phyloP scores from a whole-genome alignment of 1,284 basidiomycete species.

The Papiliotrema nemorosa region DNA sequence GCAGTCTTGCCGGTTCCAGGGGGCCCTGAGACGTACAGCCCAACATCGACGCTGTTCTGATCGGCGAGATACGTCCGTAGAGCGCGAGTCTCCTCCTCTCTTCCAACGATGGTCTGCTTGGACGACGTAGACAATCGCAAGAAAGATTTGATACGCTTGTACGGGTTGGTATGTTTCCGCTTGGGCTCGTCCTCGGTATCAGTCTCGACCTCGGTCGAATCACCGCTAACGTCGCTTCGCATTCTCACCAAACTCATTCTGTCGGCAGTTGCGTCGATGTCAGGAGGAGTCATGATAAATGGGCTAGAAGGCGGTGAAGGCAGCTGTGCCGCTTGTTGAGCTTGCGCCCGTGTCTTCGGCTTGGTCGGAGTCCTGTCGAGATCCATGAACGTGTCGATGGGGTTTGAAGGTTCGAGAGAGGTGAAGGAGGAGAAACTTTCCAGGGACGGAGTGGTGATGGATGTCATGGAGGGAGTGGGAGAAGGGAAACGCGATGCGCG shows the following conservation, averaged over 20 bases:
- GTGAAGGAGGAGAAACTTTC: constrained; percentile 17
- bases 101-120: constrained; percentile 34
- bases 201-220: constrained; percentile 1
- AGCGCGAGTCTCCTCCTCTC: constrained; percentile 40
- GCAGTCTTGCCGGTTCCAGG: constrained; percentile 52
- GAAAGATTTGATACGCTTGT: constrained; percentile 43
- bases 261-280: constrained; percentile 16
- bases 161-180: constrained; percentile 27
- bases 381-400: too few species aligned
- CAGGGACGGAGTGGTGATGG: constrained; percentile 23
- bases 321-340: constrained; percentile 5
- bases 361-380: constrained; percentile 32
- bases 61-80: constrained; percentile 35
- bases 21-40: constrained; percentile 49
- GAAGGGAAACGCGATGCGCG: constrained; percentile 25
- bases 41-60: constrained; percentile 25
- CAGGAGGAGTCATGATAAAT: constrained; percentile 9
- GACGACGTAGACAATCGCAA: constrained; percentile 36
- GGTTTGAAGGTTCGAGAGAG: constrained; percentile 18
- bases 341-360: constrained; percentile 10
- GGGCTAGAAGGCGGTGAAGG: constrained; percentile 38
- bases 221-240: constrained; percentile 5
- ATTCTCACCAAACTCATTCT: constrained; percentile 24
- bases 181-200: constrained; percentile 6
- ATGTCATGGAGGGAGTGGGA: constrained; percentile 35